Base-by-base conservation (phyloP, 768 basidiomycete genomes). In the Antrodiella citrinella region DNA sequence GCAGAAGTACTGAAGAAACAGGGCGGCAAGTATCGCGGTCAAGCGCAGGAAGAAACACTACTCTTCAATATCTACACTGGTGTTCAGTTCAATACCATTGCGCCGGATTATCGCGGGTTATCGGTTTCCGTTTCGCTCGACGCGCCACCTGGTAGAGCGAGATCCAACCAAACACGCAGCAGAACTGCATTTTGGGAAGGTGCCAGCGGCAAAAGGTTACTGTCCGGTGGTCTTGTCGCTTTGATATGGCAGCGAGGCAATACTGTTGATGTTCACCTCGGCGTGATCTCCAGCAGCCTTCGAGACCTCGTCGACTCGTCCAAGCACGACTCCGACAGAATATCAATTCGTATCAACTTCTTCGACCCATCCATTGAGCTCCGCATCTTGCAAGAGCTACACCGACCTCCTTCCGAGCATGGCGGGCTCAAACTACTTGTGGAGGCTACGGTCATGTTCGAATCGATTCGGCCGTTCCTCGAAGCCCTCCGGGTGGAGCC, bases 381-480 rank as follows among this genome's bases (percentile, higher is more conserved):
- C 5, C 30, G 30, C 15, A 35, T 35, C 15, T 57, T 74, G 1
- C 72, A 71, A 11, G 68, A 72, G 41, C 52, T 61, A 22, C 45
- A 41, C 2, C 52, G 62, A 52, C 76, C 45, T 51, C 49, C 51
- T 48, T 57, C 49, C 50, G 5, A 15, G 49, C 51, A 44, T 7
- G 15, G 30, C 15, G 30, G 30, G 15, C 30, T 35, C 30, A 35
- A 35, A 45, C 47, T 83, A 2, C 65, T 86, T 20, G 65, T 86
- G 12, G 84, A 87, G 52, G 72, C 77, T 0, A 73, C 77, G 0
- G 75, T 86, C 50, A 75, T 87, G 76, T 85, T 75, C 52, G 84
- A 84, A 52, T 69, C 81, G 0, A 74, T 83, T 26, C 70, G 81
- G 4, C 86, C 86, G 0, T 87, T 87, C 67, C 69, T 88, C 12